Evolutionary conservation across 106 monocot genomes (phyloP), one percentile per base, ranked within the genome.

Genomic region (Alisma plantagoaquatica): DNA sequence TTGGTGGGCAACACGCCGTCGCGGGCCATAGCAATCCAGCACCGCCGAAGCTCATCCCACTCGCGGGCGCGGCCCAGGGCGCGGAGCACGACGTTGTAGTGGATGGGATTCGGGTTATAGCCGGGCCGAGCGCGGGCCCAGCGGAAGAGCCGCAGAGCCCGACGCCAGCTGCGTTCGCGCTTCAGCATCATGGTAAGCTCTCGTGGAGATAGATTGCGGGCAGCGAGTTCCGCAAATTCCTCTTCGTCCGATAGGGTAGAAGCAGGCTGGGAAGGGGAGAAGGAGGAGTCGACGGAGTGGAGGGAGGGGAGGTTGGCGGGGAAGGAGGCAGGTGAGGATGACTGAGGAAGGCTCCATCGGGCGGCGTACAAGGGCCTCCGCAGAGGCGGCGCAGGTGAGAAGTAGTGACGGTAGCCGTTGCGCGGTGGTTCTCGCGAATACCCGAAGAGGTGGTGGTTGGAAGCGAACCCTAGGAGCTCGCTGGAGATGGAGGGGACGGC

Each of bases 61-160:
- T 67, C 63, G 17, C 56, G 69, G 22, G 70, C 65, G 2, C 57
- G 75, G 33, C 73, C 84, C 38, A 91, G 77, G 22, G 67, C 12
- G 27, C 91, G 75, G 8, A 91, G 56, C 20, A 84, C 48, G 23
- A 84, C 69, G 60, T 81, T 78, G 73, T 77, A 91, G 78, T 91
- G 91, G 62, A 86, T 77, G 25, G 77, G 48, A 44, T 80, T 86
- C 23, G 76, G 77, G 19, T 11, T 9, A 61, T 80, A 80, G 35
- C 9, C 45, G 9, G 22, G 10, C 3, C 33, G 59, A 20, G 73
- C 47, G 14, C 61, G 66, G 22, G 80, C 46, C 33, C 59, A 58
- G 32, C 45, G 54, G 73, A 86, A 73, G 23, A 86, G 44, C 46
- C 28, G 45, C 19, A 79, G 79, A 55, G 59, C 46, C 2, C 59